Evolutionary conservation across 345 rosid genomes (phyloP).

Genomic region (Euphorbia tirucalli): DNA sequence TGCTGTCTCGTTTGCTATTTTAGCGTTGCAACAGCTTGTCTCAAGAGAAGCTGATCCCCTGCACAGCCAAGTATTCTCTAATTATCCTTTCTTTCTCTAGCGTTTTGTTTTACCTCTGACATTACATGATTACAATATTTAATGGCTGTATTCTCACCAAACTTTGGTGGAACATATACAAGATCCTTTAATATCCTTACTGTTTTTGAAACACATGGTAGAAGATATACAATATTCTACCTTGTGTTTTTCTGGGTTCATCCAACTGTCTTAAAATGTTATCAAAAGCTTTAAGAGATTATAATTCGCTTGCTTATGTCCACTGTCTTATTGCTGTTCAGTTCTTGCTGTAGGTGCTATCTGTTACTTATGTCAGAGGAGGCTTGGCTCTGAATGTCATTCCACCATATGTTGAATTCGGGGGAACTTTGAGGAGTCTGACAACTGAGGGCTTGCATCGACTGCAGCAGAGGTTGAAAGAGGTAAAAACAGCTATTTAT

Average conservation of each 20-base stretch:
- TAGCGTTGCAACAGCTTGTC: conserved; percentile 74
- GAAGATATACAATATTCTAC: no score
- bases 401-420: conserved; percentile 66
- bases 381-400: conserved; percentile 50
- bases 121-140: no score
- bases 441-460: conserved; percentile 62
- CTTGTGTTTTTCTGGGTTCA: not conserved
- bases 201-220: no score
- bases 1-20: conserved; percentile 64
- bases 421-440: conserved; percentile 90
- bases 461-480: conserved; percentile 59
- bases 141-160: no score
- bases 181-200: no score
- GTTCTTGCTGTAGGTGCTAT: conserved; percentile 56
- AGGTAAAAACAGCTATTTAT: conserved; percentile 38
- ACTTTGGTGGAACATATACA: no score
- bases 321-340: not conserved
- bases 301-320: not conserved
- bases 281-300: not conserved
- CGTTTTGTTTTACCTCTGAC: not conserved
- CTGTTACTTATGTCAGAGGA: conserved; percentile 65
- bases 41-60: conserved; percentile 88
- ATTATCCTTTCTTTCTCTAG: not conserved
- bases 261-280: not conserved
- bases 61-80: conserved; percentile 41